A percentile compares a stretch with the other conserved stretches of the same genome.
These are phyloP conservation scores for Glaciozyma antarctica DNA, from an alignment of 768 basidiomycete genomes.

Conservation along the genomic window DNA sequence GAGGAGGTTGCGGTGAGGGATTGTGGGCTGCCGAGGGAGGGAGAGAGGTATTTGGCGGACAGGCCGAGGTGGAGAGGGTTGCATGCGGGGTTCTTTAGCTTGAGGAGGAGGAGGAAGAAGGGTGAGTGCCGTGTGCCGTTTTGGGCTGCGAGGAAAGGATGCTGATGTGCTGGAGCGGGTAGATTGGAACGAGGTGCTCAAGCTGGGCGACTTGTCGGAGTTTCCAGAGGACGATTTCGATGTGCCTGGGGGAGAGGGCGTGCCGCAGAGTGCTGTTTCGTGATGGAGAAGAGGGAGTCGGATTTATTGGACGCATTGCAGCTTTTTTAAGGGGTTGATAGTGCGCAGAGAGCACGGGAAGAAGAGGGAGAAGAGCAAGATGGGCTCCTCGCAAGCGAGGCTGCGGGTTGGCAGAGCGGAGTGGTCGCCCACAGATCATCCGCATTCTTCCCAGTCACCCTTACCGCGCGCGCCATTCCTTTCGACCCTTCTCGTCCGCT, in stretches of 20 bases:
- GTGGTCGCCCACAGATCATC: too few species aligned
- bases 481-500: too few species aligned
- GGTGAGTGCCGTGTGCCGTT: too few species aligned
- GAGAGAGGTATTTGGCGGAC: slow-evolving; percentile 9
- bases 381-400: too few species aligned
- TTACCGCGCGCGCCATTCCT: too few species aligned
- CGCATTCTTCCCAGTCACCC: too few species aligned
- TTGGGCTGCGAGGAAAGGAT: background rate
- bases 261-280: background rate
- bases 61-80: slow-evolving; percentile 12
- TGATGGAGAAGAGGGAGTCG: background rate
- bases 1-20: slow-evolving; percentile 21
- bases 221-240: slow-evolving; percentile 14
- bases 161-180: background rate
- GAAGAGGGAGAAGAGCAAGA: too few species aligned
- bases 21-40: slow-evolving; percentile 24
- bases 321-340: too few species aligned
- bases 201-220: slow-evolving; percentile 21
- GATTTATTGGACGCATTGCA: too few species aligned
- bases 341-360: too few species aligned
- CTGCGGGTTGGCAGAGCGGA: too few species aligned
- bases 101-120: slow-evolving; percentile 27
- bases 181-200: slow-evolving; percentile 31
- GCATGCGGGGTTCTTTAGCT: slow-evolving; percentile 19
- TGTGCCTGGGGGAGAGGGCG: background rate